A percentile compares a stretch with the other conserved stretches of the same genome.
These are phyloP conservation scores for Limnomonas spitsbergensis DNA, from an alignment of 139 green algal species.

Conservation along the genomic window DNA sequence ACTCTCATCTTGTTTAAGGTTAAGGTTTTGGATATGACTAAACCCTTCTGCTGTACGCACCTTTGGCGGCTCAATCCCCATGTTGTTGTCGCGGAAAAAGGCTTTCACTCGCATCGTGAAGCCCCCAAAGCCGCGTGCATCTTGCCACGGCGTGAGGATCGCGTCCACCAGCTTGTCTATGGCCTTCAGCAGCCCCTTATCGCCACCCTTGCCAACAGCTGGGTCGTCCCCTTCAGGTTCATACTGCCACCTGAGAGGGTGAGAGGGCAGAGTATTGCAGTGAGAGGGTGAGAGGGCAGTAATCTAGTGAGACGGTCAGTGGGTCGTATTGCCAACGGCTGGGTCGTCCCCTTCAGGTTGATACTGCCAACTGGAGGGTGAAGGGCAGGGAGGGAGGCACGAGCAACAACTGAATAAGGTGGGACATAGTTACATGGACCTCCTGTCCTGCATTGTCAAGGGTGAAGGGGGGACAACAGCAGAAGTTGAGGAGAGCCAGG, in stretches of 20 bases:
- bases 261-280: not conserved
- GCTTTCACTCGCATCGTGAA: not conserved
- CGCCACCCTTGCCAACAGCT: not conserved
- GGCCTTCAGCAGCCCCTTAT: conserved; percentile 8
- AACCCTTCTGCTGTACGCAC: too few species aligned
- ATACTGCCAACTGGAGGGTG: conserved; percentile 14
- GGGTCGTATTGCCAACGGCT: not conserved
- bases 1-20: too few species aligned
- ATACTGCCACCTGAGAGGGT: conserved; percentile 19
- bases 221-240: not conserved
- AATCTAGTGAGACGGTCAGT: not conserved
- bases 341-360: not conserved
- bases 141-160: conserved; percentile 15
- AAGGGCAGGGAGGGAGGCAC: not conserved
- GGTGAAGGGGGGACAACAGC: too few species aligned
- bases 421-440: too few species aligned
- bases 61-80: conserved; percentile 11
- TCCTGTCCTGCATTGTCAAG: too few species aligned
- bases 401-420: too few species aligned
- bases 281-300: not conserved
- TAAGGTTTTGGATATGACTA: too few species aligned
- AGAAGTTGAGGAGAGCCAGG: too few species aligned
- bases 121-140: not conserved
- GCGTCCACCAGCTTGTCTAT: conserved; percentile 20
- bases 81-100: conserved; percentile 11